A percentile compares a stretch with the other conserved stretches of the same genome.
These are phyloP conservation scores for Myxozyma sirexii DNA, from an alignment of 805 yeast genomes.

Conservation along the genomic window DNA sequence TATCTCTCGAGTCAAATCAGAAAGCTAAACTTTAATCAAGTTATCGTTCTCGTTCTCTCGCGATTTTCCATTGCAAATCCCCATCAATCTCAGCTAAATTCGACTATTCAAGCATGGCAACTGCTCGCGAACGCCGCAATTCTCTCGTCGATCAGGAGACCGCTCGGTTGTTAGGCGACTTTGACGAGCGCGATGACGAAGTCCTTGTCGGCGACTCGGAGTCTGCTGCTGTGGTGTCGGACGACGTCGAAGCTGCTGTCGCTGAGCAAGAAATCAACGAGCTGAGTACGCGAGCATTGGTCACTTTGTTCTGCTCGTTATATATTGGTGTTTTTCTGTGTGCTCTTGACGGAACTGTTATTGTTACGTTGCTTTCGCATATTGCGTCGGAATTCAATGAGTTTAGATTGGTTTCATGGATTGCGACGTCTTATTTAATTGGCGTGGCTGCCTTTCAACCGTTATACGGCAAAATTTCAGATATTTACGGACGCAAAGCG, in stretches of 20 bases:
- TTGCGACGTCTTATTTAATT: constrained; percentile 70
- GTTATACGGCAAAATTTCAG: constrained; percentile 61
- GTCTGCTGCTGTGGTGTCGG: background rate
- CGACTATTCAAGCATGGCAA: constrained; percentile 12
- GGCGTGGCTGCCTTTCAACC: constrained; percentile 80
- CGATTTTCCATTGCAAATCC: too few species aligned
- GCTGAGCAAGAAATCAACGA: constrained; percentile 31
- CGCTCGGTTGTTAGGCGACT: constrained; percentile 57
- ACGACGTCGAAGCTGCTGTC: constrained; percentile 14
- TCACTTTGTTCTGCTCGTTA: constrained; percentile 32
- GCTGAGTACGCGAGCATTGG: constrained; percentile 27
- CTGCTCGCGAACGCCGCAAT: constrained; percentile 29
- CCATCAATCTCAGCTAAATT: too few species aligned
- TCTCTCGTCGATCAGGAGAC: constrained; percentile 38
- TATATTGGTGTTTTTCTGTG: constrained; percentile 52
- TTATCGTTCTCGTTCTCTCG: too few species aligned
- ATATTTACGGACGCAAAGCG: constrained; percentile 33
- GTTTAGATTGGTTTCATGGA: constrained; percentile 62
- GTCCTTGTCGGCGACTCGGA: constrained; percentile 6
- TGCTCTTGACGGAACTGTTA: constrained; percentile 57
- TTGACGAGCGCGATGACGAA: constrained; percentile 33
- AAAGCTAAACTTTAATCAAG: too few species aligned
- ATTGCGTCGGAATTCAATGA: constrained; percentile 64
- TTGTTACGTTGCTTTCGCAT: constrained; percentile 52
- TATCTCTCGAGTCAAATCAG: too few species aligned